phyloP scores from a whole-genome alignment of 2,329 filamentous ascomycete species.

The Botrytis fabae region DNA sequence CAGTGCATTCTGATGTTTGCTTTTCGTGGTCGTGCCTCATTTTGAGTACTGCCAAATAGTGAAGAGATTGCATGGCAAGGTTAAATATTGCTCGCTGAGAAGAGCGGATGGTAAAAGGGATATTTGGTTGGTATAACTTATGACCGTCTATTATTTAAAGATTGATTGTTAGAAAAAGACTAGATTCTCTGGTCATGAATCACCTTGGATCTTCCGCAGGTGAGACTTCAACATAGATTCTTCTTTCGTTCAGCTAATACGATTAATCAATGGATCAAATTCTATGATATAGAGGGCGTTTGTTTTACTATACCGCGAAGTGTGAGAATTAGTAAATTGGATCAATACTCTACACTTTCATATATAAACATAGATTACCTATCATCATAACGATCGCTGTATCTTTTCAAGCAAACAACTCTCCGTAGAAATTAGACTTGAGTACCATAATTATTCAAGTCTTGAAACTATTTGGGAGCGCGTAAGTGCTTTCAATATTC shows the following conservation, averaged over 20 bases:
- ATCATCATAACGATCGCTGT: neutral
- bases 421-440: neutral
- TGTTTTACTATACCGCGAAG: neutral
- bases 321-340: too few species aligned
- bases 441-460: too few species aligned
- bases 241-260: neutral
- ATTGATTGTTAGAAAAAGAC: too few species aligned
- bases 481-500: neutral
- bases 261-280: neutral
- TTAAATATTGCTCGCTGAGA: too few species aligned
- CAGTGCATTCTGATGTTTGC: neutral
- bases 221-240: neutral
- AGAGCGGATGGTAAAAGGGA: neutral
- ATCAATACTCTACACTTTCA: neutral
- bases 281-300: accelerated
- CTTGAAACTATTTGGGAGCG: too few species aligned
- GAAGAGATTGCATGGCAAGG: neutral
- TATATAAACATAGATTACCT: too few species aligned
- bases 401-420: neutral
- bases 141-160: too few species aligned
- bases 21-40: neutral
- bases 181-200: too few species aligned
- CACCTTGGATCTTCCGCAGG: too few species aligned
- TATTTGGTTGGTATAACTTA: neutral
- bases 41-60: neutral